These are phyloP conservation scores for Saccharomyces eubayanus DNA, from an alignment of 805 yeast genomes.

Conservation along the genomic window DNA sequence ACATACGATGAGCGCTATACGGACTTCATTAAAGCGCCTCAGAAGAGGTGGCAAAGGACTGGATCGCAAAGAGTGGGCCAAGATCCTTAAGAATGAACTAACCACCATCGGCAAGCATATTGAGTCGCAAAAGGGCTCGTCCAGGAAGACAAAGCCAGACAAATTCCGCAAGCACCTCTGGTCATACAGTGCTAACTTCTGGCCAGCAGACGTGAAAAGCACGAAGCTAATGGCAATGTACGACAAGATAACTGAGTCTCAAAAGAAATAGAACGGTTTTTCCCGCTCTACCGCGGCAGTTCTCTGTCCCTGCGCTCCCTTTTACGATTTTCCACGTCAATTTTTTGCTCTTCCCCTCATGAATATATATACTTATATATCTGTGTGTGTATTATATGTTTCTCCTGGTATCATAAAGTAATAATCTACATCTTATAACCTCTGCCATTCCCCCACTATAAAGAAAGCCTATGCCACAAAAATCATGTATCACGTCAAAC, in stretches of 20 bases:
- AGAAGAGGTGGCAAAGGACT: slow-evolving; percentile 66
- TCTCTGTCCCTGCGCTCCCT: background rate
- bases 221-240: slow-evolving; percentile 71
- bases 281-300: background rate
- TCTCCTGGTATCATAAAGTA: background rate
- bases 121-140: slow-evolving; percentile 31
- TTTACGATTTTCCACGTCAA: background rate
- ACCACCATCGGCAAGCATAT: slow-evolving; percentile 70
- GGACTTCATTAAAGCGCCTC: slow-evolving; percentile 54
- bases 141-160: slow-evolving; percentile 27
- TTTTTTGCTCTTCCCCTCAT: background rate
- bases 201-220: slow-evolving; percentile 84
- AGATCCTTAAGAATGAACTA: slow-evolving; percentile 57
- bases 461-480: background rate
- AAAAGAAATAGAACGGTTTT: background rate
- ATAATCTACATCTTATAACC: background rate
- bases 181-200: slow-evolving; percentile 74
- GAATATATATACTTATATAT: background rate
- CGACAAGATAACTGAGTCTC: slow-evolving; percentile 36
- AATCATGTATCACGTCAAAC: background rate
- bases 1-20: slow-evolving; percentile 53
- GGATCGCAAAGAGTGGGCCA: slow-evolving; percentile 71
- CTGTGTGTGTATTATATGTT: background rate
- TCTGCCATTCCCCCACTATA: background rate
- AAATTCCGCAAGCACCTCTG: slow-evolving; percentile 59